Evolutionary conservation across 2,329 filamentous ascomycete species (phyloP), one percentile per base, ranked within the genome.

Genomic region (Fusarium annulatum): DNA sequence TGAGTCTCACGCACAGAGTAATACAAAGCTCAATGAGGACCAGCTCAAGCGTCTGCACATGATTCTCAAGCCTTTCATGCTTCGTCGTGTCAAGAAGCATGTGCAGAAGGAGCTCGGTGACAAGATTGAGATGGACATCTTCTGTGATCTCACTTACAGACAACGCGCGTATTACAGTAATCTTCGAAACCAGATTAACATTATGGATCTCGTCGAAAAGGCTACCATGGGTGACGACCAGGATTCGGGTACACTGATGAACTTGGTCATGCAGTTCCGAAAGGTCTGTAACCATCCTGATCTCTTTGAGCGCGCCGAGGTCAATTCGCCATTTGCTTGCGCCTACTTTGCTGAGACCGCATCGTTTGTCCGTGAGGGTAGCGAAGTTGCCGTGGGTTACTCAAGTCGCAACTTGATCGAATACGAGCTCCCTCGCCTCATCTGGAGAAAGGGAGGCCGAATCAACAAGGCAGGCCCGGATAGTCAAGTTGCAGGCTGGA

Each of bases 211-310:
- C 23, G 97, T 99, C 62, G 96, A 99, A 83, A 98, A 98, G 88
- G 95, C 94, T 3, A 96, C 96, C 5, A 89, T 96, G 76, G 96
- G 96, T 41, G 95, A 98, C 78, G 96, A 98, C 56, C 92, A 96
- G 77, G 96, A 98, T 80, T 97, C 94, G 41, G 95, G 96, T 45
- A 98, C 96, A 3, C 85, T 99, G 78, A 98, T 99, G 96, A 99
- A 99, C 83, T 87, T 99, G 74, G 96, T 99, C 72, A 99, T 99
- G 96, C 96, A 99, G 84, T 99, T 99, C 89, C 91, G 96, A 78
- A 99, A 99, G 85, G 96, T 99, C 64, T 99, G 96, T 86, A 99
- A 99, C 80, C 96, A 99, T 81, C 96, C 96, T 0, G 96, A 99
- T 83, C 84, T 99, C 39, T 99, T 99, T 77, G 95, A 99, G 83